Evolutionary conservation across 2,329 filamentous ascomycete genomes (phyloP).

Genomic region (Alternaria alternata): DNA sequence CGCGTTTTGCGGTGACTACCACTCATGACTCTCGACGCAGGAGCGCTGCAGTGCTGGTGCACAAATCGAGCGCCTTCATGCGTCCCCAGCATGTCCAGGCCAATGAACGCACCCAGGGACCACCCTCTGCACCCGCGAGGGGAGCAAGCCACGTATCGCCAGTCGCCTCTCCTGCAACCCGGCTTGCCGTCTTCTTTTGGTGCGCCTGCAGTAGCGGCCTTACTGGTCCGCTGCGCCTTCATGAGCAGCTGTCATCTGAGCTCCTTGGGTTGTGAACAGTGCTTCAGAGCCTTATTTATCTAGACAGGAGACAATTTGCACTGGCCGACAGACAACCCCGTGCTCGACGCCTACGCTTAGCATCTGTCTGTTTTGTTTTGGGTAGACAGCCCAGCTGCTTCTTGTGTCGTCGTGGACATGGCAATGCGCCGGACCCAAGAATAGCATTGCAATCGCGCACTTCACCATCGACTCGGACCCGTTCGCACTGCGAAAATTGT

Average conservation of each 20-base stretch:
- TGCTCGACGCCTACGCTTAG: background rate
- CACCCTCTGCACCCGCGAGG: conserved; percentile 30
- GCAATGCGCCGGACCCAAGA: conserved; percentile 10
- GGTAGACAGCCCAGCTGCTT: conserved; percentile 2
- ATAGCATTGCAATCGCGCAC: conserved; percentile 2
- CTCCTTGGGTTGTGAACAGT: conserved; percentile 3
- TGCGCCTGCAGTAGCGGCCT: conserved; percentile 23
- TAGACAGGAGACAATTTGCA: conserved; percentile 24
- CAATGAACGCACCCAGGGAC: conserved; percentile 39
- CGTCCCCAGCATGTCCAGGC: conserved; percentile 24
- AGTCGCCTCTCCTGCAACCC: conserved; percentile 9
- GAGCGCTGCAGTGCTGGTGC: conserved; percentile 33
- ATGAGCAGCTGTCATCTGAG: conserved; percentile 12
- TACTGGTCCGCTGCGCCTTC: conserved; percentile 21
- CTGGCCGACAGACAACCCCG: background rate
- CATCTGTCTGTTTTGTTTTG: conserved; percentile 5
- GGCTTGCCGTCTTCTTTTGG: conserved; percentile 19
- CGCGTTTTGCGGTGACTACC: conserved; percentile 29
- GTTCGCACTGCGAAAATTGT: conserved; percentile 32
- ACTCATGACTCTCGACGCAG: conserved; percentile 32
- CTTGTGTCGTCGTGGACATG: conserved; percentile 3
- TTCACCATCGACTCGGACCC: conserved; percentile 17
- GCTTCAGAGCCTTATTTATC: conserved; percentile 15
- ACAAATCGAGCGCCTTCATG: conserved; percentile 25
- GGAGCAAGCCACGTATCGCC: conserved; percentile 40